A percentile compares a stretch with the other conserved stretches of the same genome.
Evolutionary conservation across 2,329 filamentous ascomycete species (phyloP).

Genomic region (Pseudogymnoascus sp.): DNA sequence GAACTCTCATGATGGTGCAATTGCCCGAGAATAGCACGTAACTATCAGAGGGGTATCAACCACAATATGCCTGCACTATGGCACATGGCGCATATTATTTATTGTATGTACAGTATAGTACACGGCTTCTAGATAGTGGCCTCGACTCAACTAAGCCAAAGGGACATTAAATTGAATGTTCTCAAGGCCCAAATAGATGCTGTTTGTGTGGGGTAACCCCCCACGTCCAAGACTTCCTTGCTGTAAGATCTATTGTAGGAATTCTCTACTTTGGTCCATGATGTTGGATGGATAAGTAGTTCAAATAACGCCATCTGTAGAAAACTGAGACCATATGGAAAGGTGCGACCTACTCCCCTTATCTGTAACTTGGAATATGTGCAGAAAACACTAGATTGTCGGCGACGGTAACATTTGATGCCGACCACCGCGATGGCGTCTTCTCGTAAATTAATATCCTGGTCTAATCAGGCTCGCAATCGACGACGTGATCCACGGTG

Average conservation of each 20-base stretch:
- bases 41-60: background rate
- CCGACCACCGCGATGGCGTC: constrained; percentile 5
- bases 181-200: background rate
- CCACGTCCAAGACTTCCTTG: background rate
- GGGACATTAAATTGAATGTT: background rate
- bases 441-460: background rate
- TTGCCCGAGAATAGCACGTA: constrained; percentile 7
- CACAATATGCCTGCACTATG: background rate
- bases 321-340: constrained; percentile 9
- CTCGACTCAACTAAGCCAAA: constrained; percentile 6
- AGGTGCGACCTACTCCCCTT: constrained; percentile 4
- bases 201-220: background rate
- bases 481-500: constrained; percentile 6
- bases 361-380: constrained; percentile 3
- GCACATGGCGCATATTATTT: background rate
- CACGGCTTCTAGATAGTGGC: background rate
- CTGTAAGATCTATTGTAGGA: background rate
- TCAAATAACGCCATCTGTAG: constrained; percentile 5
- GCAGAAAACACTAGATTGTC: background rate
- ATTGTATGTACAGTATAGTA: background rate
- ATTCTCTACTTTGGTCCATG: background rate
- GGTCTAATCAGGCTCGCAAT: background rate
- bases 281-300: constrained; percentile 4
- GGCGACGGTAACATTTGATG: background rate
- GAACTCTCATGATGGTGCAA: constrained; percentile 9